phyloP scores from a whole-genome alignment of 2,329 filamentous ascomycete genomes.

The Chaetomiaceae sp. region DNA sequence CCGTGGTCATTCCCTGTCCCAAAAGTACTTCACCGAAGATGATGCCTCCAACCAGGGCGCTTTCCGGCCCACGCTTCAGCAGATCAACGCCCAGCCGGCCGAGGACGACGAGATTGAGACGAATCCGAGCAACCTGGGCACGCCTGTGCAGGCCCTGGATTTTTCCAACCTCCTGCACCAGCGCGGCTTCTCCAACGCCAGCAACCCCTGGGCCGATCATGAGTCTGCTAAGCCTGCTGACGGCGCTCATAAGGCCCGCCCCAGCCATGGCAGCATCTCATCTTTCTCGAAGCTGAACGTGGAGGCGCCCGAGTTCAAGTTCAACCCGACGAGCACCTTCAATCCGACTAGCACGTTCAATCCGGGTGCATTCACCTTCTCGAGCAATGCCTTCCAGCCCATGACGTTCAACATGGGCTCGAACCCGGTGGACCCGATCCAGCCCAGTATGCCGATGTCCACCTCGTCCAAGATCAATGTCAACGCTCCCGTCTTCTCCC shows the following conservation, averaged over 20 bases:
- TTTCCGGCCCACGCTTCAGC: slow-evolving; percentile 40
- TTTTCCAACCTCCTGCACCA: slow-evolving; percentile 48
- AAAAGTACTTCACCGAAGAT: slow-evolving; percentile 59
- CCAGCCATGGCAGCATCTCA: slow-evolving; percentile 63
- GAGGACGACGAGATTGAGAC: slow-evolving; percentile 66
- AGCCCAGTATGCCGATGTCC: slow-evolving; percentile 40
- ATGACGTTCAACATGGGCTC: slow-evolving; percentile 41
- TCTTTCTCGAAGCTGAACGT: slow-evolving; percentile 82
- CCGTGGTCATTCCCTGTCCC: slow-evolving; percentile 66
- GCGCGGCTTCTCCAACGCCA: slow-evolving; percentile 51
- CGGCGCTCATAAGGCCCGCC: slow-evolving; percentile 37
- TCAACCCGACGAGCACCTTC: slow-evolving; percentile 52
- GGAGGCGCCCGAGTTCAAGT: slow-evolving; percentile 83
- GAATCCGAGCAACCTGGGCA: slow-evolving; percentile 68
- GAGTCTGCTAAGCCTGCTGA: slow-evolving; percentile 35
- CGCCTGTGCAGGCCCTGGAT: slow-evolving; percentile 51
- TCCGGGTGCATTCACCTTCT: slow-evolving; percentile 48
- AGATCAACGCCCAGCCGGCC: slow-evolving; percentile 37
- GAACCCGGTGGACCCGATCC: slow-evolving; percentile 36
- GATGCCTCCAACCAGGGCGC: slow-evolving; percentile 42
- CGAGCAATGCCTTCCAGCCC: slow-evolving; percentile 39
- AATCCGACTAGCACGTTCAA: slow-evolving; percentile 37
- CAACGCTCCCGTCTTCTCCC: slow-evolving; percentile 66
- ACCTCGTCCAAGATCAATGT: slow-evolving; percentile 59
- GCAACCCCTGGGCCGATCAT: slow-evolving; percentile 60